These are phyloP conservation scores for Rhododendron simsii DNA, from an alignment of 148 eudicot genomes.

Conservation along the genomic window DNA sequence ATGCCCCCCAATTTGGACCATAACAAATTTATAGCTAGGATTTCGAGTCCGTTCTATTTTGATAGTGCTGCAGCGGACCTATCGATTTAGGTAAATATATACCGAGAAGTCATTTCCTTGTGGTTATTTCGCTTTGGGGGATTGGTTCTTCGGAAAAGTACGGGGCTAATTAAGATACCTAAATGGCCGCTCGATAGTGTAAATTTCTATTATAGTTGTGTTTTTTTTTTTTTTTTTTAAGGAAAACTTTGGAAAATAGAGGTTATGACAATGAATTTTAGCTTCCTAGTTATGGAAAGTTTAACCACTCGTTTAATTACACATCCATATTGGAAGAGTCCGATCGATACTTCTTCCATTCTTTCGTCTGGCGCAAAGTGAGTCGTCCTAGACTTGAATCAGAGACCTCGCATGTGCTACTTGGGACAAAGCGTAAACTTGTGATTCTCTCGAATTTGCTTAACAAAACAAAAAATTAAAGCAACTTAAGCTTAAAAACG, in stretches of 20 bases:
- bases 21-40: background rate
- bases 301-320: background rate
- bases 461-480: too few species aligned
- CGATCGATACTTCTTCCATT: background rate
- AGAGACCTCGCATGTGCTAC: too few species aligned
- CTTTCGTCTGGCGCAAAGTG: background rate
- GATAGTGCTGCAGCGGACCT: background rate
- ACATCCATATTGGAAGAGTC: too few species aligned
- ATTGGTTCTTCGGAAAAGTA: background rate
- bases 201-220: background rate
- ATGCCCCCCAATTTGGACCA: background rate
- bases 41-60: too few species aligned
- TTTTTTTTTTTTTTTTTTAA: too few species aligned
- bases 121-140: background rate
- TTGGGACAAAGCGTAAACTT: background rate
- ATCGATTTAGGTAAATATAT: background rate
- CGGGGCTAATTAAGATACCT: background rate
- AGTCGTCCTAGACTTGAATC: too few species aligned
- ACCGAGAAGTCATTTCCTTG: background rate
- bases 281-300: background rate
- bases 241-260: background rate
- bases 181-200: background rate
- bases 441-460: background rate
- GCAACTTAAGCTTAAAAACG: too few species aligned
- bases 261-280: background rate